Base-by-base conservation (phyloP, 2,329 filamentous ascomycete genomes). In the Aspergillus sp. region DNA sequence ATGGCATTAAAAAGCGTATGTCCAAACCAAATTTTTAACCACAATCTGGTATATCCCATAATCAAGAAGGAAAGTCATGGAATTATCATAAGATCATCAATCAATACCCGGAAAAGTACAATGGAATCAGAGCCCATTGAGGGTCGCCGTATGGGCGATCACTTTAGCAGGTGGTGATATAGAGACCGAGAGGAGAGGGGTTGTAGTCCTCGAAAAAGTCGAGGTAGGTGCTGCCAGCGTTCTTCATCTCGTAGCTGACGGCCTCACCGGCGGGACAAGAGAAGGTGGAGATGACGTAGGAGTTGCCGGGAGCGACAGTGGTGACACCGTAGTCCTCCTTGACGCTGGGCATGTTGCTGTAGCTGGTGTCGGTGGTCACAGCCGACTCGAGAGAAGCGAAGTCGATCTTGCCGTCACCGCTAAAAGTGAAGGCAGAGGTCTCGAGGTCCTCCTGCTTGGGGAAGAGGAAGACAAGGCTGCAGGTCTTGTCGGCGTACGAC, bases 191-290 rank as follows among this genome's bases (percentile, higher is more conserved):
- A 43, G 75, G 70, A 52, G 68, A 64, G 7, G 72, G 73, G 57
- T 83, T 83, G 55, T 71, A 83, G 60, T 86, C 81, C 67, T 87
- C 75, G 69, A 85, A 84, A 65, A 77, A 86, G 48, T 76, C 66
- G 35, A 86, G 63, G 43, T 70, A 60, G 35, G 80, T 80, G 53
- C 68, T 68, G 2, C 75, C 77, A 5, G 67, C 67, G 41, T 72
- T 69, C 42, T 67, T 73, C 56, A 85, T 72, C 68, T 79, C 69
- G 55, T 76, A 79, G 2, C 66, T 68, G 15, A 84, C 63, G 15
- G 69, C 69, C 61, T 77, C 45, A 2, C 78, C 80, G 42, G 74
- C 76, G 0, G 75, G 74, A 57, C 82, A 85, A 12, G 65, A 59
- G 57, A 81, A 80, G 7, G 71, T 77, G 6, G 70, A 65, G 43